Base-by-base conservation (phyloP, 1,139 yeast species). In the Hyphopichia wangnamkhiaoensis region DNA sequence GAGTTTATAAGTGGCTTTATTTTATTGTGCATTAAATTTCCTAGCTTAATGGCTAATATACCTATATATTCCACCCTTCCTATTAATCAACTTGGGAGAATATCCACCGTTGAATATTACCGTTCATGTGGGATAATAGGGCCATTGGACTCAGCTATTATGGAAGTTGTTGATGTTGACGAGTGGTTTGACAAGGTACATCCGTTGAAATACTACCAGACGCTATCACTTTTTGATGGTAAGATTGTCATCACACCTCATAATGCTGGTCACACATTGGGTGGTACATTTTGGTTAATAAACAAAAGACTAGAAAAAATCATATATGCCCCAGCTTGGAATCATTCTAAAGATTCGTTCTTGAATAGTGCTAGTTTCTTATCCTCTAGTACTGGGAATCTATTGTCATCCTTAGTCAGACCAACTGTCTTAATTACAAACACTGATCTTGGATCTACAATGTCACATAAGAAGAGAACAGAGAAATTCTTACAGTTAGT, bases 301-400 rank as follows among this genome's bases (percentile, higher is more conserved):
- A 76, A 79, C 39, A 82, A 82, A 47, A 82, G 85, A 48, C 76
- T 84, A 19, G 97, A 93, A 48, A 85, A 84, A 46, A 69, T 90
- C 14, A 71, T 93, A 3, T 89, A 90, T 60, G 96, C 97, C 0
- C 93, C 95, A 3, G 82, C 88, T 35, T 93, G 98, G 98, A 91
- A 91, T 58, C 98, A 93, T 59, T 84, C 97, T 1, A 81, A 82
- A 46, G 98, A 93, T 53, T 77, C 88, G 0, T 91, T 90, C 52
- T 66, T 93, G 41, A 86, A 85, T 50, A 79, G 87, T 41, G 93
- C 97, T n/a, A 80, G 84, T 13, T 74, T 90, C 38, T 63, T 86
- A 35, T 60, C 73, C 7, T 46, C 67, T 5, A 48, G 66, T 9
- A 68, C 62, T 19, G 77, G 75, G 8, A 67, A 76, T 38, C 82